Conservation (phyloP, 345 rosid genomes). For the Raphanus sativus region DNA sequence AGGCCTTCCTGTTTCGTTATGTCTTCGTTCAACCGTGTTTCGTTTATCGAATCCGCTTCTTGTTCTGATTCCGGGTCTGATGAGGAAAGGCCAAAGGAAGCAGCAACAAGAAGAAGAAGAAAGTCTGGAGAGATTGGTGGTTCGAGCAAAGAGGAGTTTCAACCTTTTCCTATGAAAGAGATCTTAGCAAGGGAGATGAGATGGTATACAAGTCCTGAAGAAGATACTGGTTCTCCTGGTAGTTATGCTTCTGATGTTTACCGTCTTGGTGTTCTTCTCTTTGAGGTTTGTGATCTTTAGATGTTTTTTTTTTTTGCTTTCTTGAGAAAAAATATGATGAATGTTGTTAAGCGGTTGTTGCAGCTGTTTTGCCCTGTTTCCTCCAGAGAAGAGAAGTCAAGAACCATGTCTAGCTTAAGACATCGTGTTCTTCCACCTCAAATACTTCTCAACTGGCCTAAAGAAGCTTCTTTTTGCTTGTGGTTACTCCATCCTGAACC, state of each 20-base stretch:
- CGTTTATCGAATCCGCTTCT: conserved; percentile 94
- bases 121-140: conserved; percentile 43
- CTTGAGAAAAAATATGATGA: conserved; percentile 37
- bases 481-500: conserved; percentile 95
- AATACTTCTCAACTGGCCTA: conserved; percentile 76
- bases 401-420: conserved; percentile 89
- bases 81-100: conserved; percentile 52
- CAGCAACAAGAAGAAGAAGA: conserved; percentile 7
- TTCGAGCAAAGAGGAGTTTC: conserved; percentile 41
- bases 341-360: conserved; percentile 23
- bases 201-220: conserved; percentile 95
- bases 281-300: conserved; percentile 64
- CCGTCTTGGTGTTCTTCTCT: conserved; percentile 81
- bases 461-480: conserved; percentile 93
- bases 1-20: conserved; percentile 93
- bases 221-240: conserved; percentile 54
- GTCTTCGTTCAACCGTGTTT: conserved; percentile 86
- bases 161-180: conserved; percentile 89
- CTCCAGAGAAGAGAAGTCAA: conserved; percentile 71
- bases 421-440: conserved; percentile 97
- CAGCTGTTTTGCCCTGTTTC: conserved; percentile 68
- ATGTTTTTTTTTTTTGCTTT: neutral
- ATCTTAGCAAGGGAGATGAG: conserved; percentile 73
- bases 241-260: conserved; percentile 88
- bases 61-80: conserved; percentile 97